phyloP scores from a whole-genome alignment of 257 asterid genomes.

The Solanum clarkiae region DNA sequence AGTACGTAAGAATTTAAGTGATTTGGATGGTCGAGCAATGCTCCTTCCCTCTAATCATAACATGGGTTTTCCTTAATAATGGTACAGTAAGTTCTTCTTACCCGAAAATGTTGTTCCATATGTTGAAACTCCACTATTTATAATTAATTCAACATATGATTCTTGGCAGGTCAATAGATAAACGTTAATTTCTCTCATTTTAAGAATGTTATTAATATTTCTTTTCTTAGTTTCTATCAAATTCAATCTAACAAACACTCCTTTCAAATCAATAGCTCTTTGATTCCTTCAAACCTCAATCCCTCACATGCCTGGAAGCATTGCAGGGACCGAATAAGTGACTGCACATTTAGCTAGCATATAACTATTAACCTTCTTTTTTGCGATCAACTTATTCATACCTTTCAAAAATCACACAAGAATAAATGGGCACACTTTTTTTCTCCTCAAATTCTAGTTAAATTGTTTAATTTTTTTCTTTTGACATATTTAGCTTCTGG shows the following conservation, averaged over 20 bases:
- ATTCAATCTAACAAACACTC: no score
- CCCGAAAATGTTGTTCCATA: background rate
- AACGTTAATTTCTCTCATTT: background rate
- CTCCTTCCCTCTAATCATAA: background rate
- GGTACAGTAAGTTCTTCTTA: background rate
- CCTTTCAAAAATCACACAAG: background rate
- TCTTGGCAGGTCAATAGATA: background rate
- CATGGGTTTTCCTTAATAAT: background rate
- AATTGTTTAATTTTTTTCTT: background rate
- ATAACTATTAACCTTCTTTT: background rate
- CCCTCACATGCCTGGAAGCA: no score
- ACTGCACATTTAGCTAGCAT: no score
- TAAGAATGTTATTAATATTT: no score
- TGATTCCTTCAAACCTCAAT: no score
- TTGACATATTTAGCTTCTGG: background rate
- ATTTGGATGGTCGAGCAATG: background rate
- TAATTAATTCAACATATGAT: background rate
- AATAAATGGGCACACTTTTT: background rate
- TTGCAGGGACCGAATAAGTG: no score
- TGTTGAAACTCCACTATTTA: background rate
- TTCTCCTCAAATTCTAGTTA: background rate
- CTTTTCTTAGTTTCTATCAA: background rate
- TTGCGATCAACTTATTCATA: background rate
- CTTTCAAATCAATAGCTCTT: no score
- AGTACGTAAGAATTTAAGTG: slow-evolving; percentile 17